phyloP scores from a whole-genome alignment of 768 basidiomycete species.

The Tylopilus cervinicoccineus region DNA sequence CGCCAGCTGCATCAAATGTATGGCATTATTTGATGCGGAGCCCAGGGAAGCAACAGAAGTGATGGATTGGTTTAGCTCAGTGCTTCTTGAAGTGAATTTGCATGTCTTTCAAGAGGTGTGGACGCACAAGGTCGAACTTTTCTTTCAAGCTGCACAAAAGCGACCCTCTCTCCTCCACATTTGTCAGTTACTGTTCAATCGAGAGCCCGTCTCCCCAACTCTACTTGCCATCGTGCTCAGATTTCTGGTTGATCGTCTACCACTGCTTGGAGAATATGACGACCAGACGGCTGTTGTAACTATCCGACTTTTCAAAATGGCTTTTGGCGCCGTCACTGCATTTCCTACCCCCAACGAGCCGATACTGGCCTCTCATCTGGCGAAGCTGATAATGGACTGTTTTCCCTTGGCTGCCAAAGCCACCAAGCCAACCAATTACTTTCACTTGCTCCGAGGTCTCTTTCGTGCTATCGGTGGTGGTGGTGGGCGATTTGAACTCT shows the following conservation, averaged over 20 bases:
- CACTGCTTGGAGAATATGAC: constrained; percentile 79
- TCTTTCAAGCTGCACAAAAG: constrained; percentile 75
- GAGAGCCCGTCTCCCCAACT: constrained; percentile 73
- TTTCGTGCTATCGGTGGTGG: constrained; percentile 92
- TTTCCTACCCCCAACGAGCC: constrained; percentile 79
- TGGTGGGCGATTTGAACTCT: constrained; percentile 86
- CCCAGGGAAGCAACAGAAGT: constrained; percentile 71
- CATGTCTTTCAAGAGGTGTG: constrained; percentile 96
- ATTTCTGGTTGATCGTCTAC: constrained; percentile 79
- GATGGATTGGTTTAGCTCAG: constrained; percentile 74
- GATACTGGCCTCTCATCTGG: constrained; percentile 89
- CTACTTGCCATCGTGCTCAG: constrained; percentile 86
- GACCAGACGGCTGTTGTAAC: constrained; percentile 78
- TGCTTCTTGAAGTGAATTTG: constrained; percentile 77
- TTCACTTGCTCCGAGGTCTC: constrained; percentile 84
- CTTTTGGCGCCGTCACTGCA: constrained; percentile 80
- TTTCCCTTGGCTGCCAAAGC: constrained; percentile 93
- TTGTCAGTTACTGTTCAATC: constrained; percentile 75
- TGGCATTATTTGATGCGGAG: constrained; percentile 76
- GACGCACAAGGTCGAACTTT: constrained; percentile 89
- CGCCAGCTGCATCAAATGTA: constrained; percentile 76
- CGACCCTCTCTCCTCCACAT: constrained; percentile 79
- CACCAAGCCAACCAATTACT: constrained; percentile 87
- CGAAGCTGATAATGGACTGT: constrained; percentile 92
- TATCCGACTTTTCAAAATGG: constrained; percentile 92